Base-by-base conservation (phyloP, 2,329 filamentous ascomycete genomes). In the Alternaria panax region DNA sequence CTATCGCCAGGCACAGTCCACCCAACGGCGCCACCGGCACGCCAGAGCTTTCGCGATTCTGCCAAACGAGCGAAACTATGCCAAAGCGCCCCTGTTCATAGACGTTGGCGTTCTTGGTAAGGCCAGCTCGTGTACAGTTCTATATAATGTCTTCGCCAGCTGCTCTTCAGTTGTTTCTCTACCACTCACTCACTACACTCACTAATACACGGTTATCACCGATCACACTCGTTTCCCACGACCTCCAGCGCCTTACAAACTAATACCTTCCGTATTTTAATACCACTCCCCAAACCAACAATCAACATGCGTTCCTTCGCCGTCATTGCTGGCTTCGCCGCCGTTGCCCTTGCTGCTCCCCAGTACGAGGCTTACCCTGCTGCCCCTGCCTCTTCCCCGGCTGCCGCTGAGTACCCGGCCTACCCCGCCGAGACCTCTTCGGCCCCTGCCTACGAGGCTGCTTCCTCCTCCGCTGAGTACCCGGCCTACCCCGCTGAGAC, bases 271-370 rank as follows among this genome's bases (percentile, higher is more conserved):
- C 68, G 69, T 72, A 75, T 64, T 67, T 45, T 71, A 75, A 72
- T 70, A 67, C 66, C 68, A 60, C 61, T 62, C 57, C 46, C 45
- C 18, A 40, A 30, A 38, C 59, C 54, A 61, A 69, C 71, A 69
- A 70, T 75, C 77, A 80, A 74, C 53, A 80, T 80, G 78, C 72
- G 72, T 62, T 78, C 74, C 70, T 73, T 75, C 66, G 71, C 71
- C 57, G 65, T 69, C 61, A 58, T 74, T 60, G 69, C 75, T 63
- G 67, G 70, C 65, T 54, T 76, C 62, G 72, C 69, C 43, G 75
- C 69, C 55, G 68, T 62, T 47, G 72, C 65, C 57, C 56, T 66
- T 52, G 57, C 64, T 51, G 63, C 70, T 55, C 59, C 66, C 58
- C 66, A 71, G 62, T 57, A 67, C 51, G 66, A 63, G 42, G 65